Percentiles rank a stretch among this genome's conserved stretches.
phyloP scores from a whole-genome alignment of 352 stramenopile species.

The Aphanomyces invadans region DNA sequence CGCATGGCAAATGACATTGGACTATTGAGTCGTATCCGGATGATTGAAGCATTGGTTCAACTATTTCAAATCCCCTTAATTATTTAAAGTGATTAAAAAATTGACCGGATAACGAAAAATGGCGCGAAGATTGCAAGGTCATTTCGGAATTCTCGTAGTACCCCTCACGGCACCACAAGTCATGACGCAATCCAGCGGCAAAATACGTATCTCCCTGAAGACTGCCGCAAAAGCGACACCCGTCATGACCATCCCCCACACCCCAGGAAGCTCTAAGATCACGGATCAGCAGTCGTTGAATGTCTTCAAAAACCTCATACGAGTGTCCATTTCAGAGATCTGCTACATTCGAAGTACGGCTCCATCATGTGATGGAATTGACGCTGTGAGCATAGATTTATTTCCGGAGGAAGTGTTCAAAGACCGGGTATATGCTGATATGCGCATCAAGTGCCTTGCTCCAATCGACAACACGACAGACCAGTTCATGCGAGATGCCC shows the following conservation, averaged over 20 bases:
- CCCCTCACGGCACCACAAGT: not conserved
- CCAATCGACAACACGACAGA: constrained; percentile 26
- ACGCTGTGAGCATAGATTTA: constrained; percentile 25
- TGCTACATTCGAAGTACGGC: constrained; percentile 37
- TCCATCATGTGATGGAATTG: not conserved
- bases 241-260: not conserved
- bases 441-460: constrained; percentile 37
- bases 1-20: not conserved
- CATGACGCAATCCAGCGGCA: not conserved
- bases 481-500: constrained; percentile 29
- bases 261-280: constrained; percentile 13
- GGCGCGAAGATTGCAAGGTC: not conserved
- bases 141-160: not conserved
- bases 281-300: constrained; percentile 37
- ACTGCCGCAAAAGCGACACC: not conserved
- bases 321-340: constrained; percentile 39
- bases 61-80: no score
- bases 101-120: not conserved
- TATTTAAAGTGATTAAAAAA: not conserved
- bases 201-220: not conserved
- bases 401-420: constrained; percentile 35
- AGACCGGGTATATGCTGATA: constrained; percentile 37
- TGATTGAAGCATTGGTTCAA: no score
- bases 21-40: not conserved
- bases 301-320: constrained; percentile 44